Evolutionary conservation across 2,329 filamentous ascomycete species (phyloP).

Genomic region (Cercospora nicotianae): DNA sequence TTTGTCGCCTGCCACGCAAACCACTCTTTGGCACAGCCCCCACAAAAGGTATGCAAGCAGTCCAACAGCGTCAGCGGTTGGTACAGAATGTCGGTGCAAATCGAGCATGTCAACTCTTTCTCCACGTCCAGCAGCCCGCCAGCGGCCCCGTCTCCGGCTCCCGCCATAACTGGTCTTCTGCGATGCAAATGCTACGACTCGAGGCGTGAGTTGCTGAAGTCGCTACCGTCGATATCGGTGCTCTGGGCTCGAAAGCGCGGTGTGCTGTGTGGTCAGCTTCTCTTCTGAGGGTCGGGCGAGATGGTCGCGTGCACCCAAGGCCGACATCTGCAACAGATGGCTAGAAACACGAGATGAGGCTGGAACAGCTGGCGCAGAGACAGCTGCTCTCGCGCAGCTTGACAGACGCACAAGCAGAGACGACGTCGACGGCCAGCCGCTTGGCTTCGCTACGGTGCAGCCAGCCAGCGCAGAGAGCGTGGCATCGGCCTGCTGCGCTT

Average conservation of each 20-base stretch:
- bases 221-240: not conserved
- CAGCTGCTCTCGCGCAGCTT: not conserved
- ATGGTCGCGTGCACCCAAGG: not conserved
- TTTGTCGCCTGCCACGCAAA: constrained; percentile 74
- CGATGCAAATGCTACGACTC: not conserved
- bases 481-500: not conserved
- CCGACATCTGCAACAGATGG: not conserved
- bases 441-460: constrained; percentile 6
- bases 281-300: not conserved
- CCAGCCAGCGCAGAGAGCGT: constrained; percentile 9
- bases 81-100: constrained; percentile 75
- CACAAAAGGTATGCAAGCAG: constrained; percentile 73
- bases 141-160: constrained; percentile 6
- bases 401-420: not conserved
- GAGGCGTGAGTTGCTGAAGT: not conserved
- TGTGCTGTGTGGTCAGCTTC: constrained; percentile 15
- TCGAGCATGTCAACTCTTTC: constrained; percentile 93
- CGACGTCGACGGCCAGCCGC: not conserved
- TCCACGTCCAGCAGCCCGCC: constrained; percentile 64
- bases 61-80: constrained; percentile 44
- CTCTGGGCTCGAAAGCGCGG: not conserved
- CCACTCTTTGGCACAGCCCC: constrained; percentile 94
- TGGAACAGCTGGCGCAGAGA: not conserved
- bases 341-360: not conserved
- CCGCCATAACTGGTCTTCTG: constrained; percentile 11